These are phyloP conservation scores for Croton setiger DNA, from an alignment of 441 rosid genomes.

Conservation along the genomic window DNA sequence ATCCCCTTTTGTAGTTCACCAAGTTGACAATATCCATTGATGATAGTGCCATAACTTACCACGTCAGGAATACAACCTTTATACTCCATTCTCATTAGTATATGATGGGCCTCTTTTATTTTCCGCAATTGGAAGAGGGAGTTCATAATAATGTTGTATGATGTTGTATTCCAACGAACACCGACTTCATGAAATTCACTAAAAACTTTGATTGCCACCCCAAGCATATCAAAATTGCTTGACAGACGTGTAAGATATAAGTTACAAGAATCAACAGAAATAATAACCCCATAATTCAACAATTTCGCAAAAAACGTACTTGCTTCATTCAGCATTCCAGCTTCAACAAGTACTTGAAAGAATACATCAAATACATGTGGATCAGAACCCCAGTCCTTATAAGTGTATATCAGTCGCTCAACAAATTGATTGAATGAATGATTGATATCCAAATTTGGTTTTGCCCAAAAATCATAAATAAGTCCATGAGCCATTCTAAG, in stretches of 20 bases:
- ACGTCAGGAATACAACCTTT: slow-evolving; percentile 72
- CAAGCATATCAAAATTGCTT: slow-evolving; percentile 31
- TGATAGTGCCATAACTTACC: slow-evolving; percentile 71
- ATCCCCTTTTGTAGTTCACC: slow-evolving; percentile 45
- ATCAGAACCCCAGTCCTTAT: slow-evolving; percentile 88
- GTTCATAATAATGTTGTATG: slow-evolving; percentile 69
- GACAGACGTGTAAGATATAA: slow-evolving; percentile 58
- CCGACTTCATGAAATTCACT: slow-evolving; percentile 55
- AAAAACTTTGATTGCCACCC: slow-evolving; percentile 37
- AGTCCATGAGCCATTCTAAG: slow-evolving; percentile 47
- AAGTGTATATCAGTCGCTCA: slow-evolving; percentile 64
- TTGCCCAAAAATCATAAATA: slow-evolving; percentile 59
- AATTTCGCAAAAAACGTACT: slow-evolving; percentile 65
- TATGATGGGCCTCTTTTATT: slow-evolving; percentile 67
- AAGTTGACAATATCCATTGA: slow-evolving; percentile 66
- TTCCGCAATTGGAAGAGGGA: slow-evolving; percentile 56
- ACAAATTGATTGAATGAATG: slow-evolving; percentile 48
- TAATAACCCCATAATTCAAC: slow-evolving; percentile 68
- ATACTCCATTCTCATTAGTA: slow-evolving; percentile 64
- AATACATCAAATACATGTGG: slow-evolving; percentile 73
- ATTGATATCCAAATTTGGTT: slow-evolving; percentile 47
- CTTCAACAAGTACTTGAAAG: slow-evolving; percentile 74
- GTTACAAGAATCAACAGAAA: slow-evolving; percentile 82
- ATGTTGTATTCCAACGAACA: slow-evolving; percentile 63
- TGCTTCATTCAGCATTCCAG: slow-evolving; percentile 62